A percentile compares a stretch with the other conserved stretches of the same genome.
Evolutionary conservation across 805 yeast species (phyloP).

Genomic region (Ogataea ganodermae): DNA sequence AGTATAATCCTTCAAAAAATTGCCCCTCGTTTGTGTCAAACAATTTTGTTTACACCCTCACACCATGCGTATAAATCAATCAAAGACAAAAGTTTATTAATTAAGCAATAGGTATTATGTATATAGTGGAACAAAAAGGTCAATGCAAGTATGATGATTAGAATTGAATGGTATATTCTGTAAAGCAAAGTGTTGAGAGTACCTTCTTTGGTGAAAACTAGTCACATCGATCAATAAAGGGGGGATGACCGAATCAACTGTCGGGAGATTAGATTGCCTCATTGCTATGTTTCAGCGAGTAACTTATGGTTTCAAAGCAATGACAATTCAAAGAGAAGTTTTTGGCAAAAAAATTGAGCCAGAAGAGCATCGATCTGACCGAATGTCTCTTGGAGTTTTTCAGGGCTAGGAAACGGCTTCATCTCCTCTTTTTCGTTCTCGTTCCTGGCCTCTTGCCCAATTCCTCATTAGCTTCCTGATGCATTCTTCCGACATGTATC

Average conservation of each 20-base stretch:
- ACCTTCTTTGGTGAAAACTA: not conserved
- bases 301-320: not conserved
- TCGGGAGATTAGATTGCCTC: not conserved
- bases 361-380: not conserved
- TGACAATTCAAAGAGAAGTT: not conserved
- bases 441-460: conserved; percentile 6
- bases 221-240: no score
- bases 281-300: not conserved
- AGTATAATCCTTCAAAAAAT: no score
- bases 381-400: no score
- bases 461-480: conserved; percentile 18
- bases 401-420: no score
- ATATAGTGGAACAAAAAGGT: not conserved
- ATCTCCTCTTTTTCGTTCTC: conserved; percentile 14
- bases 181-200: not conserved
- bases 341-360: not conserved
- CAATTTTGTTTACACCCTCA: not conserved
- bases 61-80: not conserved
- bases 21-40: no score
- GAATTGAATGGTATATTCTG: not conserved
- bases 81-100: not conserved
- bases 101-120: not conserved
- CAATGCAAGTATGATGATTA: not conserved
- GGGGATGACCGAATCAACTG: not conserved
- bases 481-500: conserved; percentile 57